A percentile compares a stretch with the other conserved stretches of the same genome.
Evolutionary conservation across 352 stramenopile species (phyloP).

Genomic region (Pythium aphanidermatum): DNA sequence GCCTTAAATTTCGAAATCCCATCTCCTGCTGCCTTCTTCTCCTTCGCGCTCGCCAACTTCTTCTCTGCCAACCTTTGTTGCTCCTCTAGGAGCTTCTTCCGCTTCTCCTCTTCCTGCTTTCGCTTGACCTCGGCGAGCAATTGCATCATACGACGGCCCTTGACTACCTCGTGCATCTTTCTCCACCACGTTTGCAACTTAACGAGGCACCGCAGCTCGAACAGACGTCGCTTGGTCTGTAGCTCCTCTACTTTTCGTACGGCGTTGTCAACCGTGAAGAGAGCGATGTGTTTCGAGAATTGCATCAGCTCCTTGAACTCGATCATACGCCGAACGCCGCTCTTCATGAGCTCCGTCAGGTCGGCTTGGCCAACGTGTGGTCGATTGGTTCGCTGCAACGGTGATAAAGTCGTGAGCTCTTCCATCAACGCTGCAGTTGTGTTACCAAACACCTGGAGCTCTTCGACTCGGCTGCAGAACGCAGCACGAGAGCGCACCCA

Average conservation of each 20-base stretch:
- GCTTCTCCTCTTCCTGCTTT: constrained; percentile 33
- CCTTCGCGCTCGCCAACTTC: background rate
- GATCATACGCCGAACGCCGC: constrained; percentile 27
- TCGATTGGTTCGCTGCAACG: constrained; percentile 6
- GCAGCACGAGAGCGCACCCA: constrained; percentile 47
- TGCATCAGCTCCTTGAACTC: constrained; percentile 52
- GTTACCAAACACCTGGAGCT: constrained; percentile 57
- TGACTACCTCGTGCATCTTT: constrained; percentile 34
- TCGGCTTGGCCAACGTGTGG: constrained; percentile 1
- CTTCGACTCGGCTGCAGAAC: constrained; percentile 48
- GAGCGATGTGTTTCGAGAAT: constrained; percentile 60
- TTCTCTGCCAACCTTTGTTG: background rate
- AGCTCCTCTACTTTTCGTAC: constrained; percentile 49
- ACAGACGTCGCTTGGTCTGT: constrained; percentile 43
- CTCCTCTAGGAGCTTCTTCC: constrained; percentile 13
- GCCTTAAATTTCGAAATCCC: no score
- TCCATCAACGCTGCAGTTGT: constrained; percentile 47
- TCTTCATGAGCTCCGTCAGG: constrained; percentile 25
- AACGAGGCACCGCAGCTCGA: constrained; percentile 35
- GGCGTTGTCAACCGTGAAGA: constrained; percentile 63
- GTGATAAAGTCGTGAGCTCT: constrained; percentile 27
- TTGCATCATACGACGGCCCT: constrained; percentile 31
- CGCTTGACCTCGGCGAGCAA: constrained; percentile 44
- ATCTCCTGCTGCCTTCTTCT: background rate
- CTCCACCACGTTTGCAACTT: constrained; percentile 65